Evolutionary conservation across 2,329 filamentous ascomycete species (phyloP).

Genomic region (Cladophialophora chaetospira): DNA sequence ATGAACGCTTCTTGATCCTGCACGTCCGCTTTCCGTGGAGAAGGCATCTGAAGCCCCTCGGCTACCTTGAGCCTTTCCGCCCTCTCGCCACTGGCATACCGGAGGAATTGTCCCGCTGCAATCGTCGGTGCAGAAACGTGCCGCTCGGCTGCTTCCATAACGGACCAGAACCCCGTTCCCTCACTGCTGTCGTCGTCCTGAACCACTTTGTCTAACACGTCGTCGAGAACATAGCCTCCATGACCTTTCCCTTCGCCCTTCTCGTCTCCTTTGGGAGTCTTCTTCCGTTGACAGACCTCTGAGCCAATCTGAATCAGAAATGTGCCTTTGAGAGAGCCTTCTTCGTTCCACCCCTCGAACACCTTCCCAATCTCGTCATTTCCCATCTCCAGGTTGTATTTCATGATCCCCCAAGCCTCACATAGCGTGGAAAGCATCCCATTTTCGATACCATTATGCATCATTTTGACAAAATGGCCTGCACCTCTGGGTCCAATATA

Average conservation of each 20-base stretch:
- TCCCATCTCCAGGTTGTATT: not conserved
- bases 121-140: conserved; percentile 1
- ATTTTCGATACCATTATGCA: conserved; percentile 3
- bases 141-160: not conserved
- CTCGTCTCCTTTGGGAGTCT: not conserved
- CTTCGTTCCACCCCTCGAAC: not conserved
- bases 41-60: not conserved
- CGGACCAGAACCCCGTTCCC: not conserved
- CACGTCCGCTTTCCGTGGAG: not conserved
- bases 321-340: not conserved
- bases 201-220: not conserved
- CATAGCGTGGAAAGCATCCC: conserved; percentile 6
- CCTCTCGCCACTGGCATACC: not conserved
- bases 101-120: not conserved
- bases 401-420: conserved; percentile 6
- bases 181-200: conserved; percentile 4
- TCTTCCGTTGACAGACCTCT: conserved; percentile 2
- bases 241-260: not conserved
- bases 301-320: conserved; percentile 2
- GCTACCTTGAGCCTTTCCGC: not conserved
- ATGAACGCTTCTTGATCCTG: not conserved
- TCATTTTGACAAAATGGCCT: conserved; percentile 1
- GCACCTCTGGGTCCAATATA: not conserved
- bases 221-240: not conserved
- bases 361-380: not conserved